These are phyloP conservation scores for Mortierella sp. DNA, from an alignment of 371 early-diverging fungal genomes.

Conservation along the genomic window DNA sequence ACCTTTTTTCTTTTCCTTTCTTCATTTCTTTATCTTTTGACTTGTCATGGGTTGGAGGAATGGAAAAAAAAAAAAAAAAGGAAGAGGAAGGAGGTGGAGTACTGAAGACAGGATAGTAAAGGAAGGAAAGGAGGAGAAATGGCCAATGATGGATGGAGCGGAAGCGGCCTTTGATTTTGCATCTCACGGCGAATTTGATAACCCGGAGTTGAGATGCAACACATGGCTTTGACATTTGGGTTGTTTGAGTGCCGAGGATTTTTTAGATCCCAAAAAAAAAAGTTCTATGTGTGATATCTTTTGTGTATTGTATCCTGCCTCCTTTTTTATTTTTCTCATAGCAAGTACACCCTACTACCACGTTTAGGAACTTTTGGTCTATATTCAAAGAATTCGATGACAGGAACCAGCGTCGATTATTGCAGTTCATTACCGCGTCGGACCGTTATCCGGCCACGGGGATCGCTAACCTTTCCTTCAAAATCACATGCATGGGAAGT, in stretches of 20 bases:
- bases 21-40: not conserved
- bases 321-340: too few species aligned
- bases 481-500: constrained; percentile 81
- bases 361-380: constrained; percentile 85
- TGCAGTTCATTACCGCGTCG: constrained; percentile 97
- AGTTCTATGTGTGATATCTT: too few species aligned
- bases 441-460: constrained; percentile 96
- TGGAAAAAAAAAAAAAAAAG: not conserved
- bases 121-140: too few species aligned
- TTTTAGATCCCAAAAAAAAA: too few species aligned
- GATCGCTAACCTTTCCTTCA: constrained; percentile 78
- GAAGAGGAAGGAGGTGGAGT: too few species aligned
- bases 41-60: not conserved
- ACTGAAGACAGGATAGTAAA: too few species aligned
- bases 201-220: not conserved
- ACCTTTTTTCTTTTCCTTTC: constrained; percentile 10
- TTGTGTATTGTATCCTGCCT: too few species aligned
- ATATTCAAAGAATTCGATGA: constrained; percentile 79
- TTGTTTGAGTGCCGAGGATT: too few species aligned
- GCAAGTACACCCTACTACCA: not conserved
- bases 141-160: too few species aligned
- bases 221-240: too few species aligned
- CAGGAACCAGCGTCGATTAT: constrained; percentile 78
- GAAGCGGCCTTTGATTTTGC: too few species aligned
- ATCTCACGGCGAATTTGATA: too few species aligned